Conservation (phyloP, 257 asterid species). For the Fraxinus cuspidata region DNA sequence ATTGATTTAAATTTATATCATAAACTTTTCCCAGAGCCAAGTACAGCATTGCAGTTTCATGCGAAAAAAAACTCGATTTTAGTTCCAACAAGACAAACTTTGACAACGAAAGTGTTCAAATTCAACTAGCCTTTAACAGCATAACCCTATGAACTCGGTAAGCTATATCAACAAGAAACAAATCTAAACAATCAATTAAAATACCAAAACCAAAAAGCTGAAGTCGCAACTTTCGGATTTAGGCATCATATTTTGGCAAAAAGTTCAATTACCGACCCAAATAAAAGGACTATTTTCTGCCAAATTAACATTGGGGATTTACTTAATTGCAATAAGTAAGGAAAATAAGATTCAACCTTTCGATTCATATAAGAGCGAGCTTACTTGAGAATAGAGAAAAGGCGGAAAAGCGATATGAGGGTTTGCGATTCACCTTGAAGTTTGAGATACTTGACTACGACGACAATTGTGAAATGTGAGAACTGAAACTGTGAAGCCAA, state of each 20-base stretch:
- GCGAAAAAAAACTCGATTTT: neutral
- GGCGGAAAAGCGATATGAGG: slow-evolving; percentile 25
- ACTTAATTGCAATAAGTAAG: slow-evolving; percentile 4
- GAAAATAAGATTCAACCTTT: neutral
- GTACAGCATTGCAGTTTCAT: slow-evolving; percentile 7
- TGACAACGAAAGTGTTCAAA: neutral
- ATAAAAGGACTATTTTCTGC: neutral
- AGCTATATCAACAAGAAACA: neutral
- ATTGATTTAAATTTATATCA: slow-evolving; percentile 6
- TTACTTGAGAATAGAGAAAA: neutral
- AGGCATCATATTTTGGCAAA: slow-evolving; percentile 15
- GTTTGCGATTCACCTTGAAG: slow-evolving; percentile 32
- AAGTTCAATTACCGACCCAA: neutral
- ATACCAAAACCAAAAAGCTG: slow-evolving; percentile 2
- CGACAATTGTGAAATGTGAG: slow-evolving; percentile 26
- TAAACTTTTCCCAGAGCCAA: slow-evolving; percentile 6
- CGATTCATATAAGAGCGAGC: neutral
- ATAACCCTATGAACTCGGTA: neutral
- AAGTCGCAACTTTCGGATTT: slow-evolving; percentile 6
- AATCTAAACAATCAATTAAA: slow-evolving; percentile 16
- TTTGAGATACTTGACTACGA: slow-evolving; percentile 18
- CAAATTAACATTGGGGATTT: slow-evolving; percentile 10
- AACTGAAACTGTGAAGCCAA: neutral
- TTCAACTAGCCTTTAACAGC: slow-evolving; percentile 5
- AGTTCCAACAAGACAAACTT: slow-evolving; percentile 2